Conservation (phyloP, 495 filamentous ascomycete genomes). For the Neurospora sp. region DNA sequence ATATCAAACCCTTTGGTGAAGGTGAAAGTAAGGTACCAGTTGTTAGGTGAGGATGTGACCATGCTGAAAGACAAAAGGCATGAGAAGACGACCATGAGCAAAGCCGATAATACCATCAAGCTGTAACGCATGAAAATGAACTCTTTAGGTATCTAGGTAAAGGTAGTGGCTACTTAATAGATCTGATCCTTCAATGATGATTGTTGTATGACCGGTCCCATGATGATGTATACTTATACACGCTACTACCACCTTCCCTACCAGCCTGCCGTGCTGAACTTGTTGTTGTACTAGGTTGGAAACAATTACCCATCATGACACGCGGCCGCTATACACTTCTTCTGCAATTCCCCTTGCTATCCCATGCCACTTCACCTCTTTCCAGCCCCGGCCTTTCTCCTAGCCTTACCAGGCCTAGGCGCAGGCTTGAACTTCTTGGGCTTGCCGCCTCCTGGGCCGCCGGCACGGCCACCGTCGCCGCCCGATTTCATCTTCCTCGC, state of each 20-base stretch:
- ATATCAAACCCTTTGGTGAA: too few species aligned
- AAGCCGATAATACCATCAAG: neutral
- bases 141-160: neutral
- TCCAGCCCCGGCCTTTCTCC: conserved; percentile 23
- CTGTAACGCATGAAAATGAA: neutral
- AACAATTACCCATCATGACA: neutral
- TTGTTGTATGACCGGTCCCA: neutral
- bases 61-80: neutral
- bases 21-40: neutral
- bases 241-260: neutral
- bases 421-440: conserved; percentile 10
- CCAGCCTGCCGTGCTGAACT: neutral
- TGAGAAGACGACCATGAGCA: neutral
- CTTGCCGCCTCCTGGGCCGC: conserved; percentile 12
- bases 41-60: neutral
- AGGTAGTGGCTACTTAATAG: neutral
- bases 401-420: conserved; percentile 26
- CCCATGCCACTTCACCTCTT: neutral
- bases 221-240: neutral
- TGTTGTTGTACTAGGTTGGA: neutral
- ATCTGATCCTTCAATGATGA: neutral
- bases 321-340: neutral
- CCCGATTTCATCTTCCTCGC: conserved; percentile 70
- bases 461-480: conserved; percentile 2
- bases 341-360: too few species aligned